Evolutionary conservation across 306 rosid genomes (phyloP).

Genomic region (Casuarina equisetifolia): DNA sequence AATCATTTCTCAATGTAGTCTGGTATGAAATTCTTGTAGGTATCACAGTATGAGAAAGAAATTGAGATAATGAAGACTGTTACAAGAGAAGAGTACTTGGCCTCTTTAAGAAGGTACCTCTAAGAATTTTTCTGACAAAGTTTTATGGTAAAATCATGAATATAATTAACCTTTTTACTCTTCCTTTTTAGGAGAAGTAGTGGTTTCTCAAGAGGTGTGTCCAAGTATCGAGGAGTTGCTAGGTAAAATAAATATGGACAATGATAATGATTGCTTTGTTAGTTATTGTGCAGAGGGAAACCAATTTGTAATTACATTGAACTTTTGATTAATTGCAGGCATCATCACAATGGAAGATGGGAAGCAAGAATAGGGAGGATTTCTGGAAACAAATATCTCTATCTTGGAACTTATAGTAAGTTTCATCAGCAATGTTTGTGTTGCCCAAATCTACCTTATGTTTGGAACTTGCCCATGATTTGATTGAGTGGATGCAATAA

Average conservation of each 20-base stretch:
- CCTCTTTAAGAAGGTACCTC: constrained; percentile 46
- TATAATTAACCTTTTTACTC: constrained; percentile 7
- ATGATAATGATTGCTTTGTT: not conserved
- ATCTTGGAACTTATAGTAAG: constrained; percentile 48
- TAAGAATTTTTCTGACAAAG: not conserved
- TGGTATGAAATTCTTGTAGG: constrained; percentile 13
- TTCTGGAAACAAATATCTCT: constrained; percentile 54
- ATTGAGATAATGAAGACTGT: constrained; percentile 38
- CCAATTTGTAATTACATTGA: constrained; percentile 14
- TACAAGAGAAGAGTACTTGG: constrained; percentile 43
- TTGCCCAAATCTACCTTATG: no score
- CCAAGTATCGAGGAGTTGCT: constrained; percentile 54
- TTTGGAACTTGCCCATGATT: no score
- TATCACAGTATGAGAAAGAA: constrained; percentile 41
- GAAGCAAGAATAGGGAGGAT: constrained; percentile 56
- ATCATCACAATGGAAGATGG: constrained; percentile 60
- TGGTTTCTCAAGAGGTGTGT: constrained; percentile 52
- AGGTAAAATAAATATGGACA: constrained; percentile 18
- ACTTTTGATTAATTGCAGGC: constrained; percentile 27
- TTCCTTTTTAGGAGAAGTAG: constrained; percentile 41
- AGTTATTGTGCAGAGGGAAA: not conserved
- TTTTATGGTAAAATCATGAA: not conserved
- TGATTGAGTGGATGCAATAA: not conserved
- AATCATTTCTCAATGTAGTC: not conserved
- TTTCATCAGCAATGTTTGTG: not conserved